A percentile compares a stretch with the other conserved stretches of the same genome.
phyloP scores from a whole-genome alignment of 345 rosid genomes.

The Camelina sativa region DNA sequence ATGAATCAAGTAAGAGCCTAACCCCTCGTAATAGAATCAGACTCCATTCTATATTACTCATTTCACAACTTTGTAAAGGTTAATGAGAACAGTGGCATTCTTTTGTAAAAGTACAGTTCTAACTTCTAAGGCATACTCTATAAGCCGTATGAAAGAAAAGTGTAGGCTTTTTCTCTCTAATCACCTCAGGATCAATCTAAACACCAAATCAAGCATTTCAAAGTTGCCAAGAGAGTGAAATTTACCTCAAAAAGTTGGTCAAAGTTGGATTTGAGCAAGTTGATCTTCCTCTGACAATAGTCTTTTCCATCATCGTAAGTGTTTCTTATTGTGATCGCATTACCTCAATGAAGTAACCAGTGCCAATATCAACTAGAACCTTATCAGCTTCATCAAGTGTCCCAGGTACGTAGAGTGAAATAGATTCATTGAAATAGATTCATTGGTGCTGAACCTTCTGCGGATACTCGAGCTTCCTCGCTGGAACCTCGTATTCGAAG shows the following conservation, averaged over 20 bases:
- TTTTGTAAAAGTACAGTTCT: not conserved
- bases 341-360: conserved; percentile 99
- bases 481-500: conserved; percentile 94
- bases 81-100: not conserved
- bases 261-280: conserved; percentile 85
- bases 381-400: conserved; percentile 78
- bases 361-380: conserved; percentile 92
- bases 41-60: not conserved
- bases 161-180: not conserved
- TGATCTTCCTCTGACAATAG: conserved; percentile 94
- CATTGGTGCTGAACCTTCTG: conserved; percentile 79
- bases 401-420: conserved; percentile 92
- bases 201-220: not conserved
- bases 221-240: not conserved
- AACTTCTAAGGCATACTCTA: conserved; percentile 7
- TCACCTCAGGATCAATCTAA: conserved; percentile 12
- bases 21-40: not conserved
- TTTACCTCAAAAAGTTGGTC: conserved; percentile 93
- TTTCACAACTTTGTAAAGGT: not conserved
- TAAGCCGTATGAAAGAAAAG: not conserved
- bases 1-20: not conserved
- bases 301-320: conserved; percentile 89
- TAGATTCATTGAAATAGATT: conserved; percentile 72
- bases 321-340: conserved; percentile 32
- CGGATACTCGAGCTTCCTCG: conserved; percentile 97